Evolutionary conservation across 2,329 filamentous ascomycete species (phyloP).

Genomic region (Aspergillus novofumigatus): DNA sequence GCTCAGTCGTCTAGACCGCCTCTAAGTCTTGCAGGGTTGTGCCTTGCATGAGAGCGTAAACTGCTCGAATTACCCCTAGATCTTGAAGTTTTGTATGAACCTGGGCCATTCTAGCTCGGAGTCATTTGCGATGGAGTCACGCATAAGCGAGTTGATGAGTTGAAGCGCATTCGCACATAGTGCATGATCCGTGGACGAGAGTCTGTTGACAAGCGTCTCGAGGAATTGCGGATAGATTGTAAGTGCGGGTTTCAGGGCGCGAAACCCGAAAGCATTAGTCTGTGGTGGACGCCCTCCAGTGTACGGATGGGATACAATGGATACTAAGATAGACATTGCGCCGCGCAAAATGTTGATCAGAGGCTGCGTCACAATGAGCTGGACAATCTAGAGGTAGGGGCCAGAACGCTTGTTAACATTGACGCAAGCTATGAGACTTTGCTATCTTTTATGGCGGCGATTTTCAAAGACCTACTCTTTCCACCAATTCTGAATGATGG

Average conservation of each 20-base stretch:
- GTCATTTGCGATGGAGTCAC: constrained; percentile 80
- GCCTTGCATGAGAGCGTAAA: constrained; percentile 91
- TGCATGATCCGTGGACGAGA: constrained; percentile 91
- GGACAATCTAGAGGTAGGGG: constrained; percentile 59
- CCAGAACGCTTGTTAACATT: constrained; percentile 3
- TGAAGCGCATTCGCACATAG: constrained; percentile 93
- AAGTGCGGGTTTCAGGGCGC: constrained; percentile 85
- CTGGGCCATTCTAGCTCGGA: constrained; percentile 83
- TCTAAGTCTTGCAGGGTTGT: constrained; percentile 75
- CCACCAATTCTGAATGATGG: constrained; percentile 37
- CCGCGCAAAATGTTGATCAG: constrained; percentile 95
- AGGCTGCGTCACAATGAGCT: constrained; percentile 90
- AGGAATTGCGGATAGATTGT: constrained; percentile 90
- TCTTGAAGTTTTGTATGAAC: constrained; percentile 93
- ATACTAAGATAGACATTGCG: constrained; percentile 93
- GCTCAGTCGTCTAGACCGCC: too few relatives aligned
- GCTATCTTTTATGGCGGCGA: neutral
- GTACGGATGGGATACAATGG: constrained; percentile 83
- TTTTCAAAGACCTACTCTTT: constrained; percentile 50
- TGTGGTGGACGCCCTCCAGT: constrained; percentile 47
- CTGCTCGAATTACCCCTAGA: constrained; percentile 84
- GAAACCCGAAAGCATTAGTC: constrained; percentile 74
- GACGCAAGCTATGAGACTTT: neutral
- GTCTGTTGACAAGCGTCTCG: constrained; percentile 84
- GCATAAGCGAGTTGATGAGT: constrained; percentile 90